Percentiles rank a stretch among this genome's conserved stretches.
Evolutionary conservation across 2,329 filamentous ascomycete species (phyloP).

Genomic region (Neocucurbitaria cava): DNA sequence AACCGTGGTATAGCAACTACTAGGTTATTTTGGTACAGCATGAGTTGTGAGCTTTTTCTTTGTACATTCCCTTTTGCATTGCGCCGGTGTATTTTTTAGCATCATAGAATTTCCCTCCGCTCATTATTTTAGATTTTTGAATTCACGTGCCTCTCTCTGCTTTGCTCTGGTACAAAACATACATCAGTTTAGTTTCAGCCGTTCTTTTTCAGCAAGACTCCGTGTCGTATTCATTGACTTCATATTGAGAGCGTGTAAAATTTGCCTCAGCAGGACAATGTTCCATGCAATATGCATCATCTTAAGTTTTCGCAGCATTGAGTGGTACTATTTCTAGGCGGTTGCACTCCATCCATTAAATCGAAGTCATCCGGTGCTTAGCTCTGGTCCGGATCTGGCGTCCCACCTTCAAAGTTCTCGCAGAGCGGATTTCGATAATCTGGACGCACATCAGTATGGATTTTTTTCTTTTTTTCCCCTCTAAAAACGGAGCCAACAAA

Average conservation of each 20-base stretch:
- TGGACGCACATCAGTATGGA: neutral
- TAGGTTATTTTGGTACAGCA: neutral
- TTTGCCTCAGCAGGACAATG: neutral
- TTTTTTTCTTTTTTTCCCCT: neutral
- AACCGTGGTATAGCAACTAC: neutral
- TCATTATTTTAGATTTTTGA: neutral
- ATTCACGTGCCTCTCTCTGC: neutral
- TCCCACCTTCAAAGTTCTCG: slow-evolving; percentile 18
- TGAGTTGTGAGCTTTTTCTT: neutral
- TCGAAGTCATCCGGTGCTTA: too few species aligned
- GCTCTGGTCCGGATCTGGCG: neutral
- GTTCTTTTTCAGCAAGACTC: neutral
- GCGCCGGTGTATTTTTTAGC: neutral
- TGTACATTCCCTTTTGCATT: neutral
- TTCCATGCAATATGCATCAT: neutral
- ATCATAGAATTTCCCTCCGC: neutral
- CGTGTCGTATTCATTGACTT: too few species aligned
- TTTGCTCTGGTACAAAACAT: too few species aligned
- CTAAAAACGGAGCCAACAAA: neutral
- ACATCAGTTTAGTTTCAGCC: neutral
- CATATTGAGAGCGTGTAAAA: neutral
- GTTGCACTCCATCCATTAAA: too few species aligned
- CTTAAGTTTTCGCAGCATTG: too few species aligned
- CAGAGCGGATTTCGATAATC: slow-evolving; percentile 34
- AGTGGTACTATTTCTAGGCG: too few species aligned